Percentiles rank a stretch among this genome's conserved stretches.
Conservation (phyloP, 371 early-diverging fungal genomes). For the Basidiobolus meristosporus region DNA sequence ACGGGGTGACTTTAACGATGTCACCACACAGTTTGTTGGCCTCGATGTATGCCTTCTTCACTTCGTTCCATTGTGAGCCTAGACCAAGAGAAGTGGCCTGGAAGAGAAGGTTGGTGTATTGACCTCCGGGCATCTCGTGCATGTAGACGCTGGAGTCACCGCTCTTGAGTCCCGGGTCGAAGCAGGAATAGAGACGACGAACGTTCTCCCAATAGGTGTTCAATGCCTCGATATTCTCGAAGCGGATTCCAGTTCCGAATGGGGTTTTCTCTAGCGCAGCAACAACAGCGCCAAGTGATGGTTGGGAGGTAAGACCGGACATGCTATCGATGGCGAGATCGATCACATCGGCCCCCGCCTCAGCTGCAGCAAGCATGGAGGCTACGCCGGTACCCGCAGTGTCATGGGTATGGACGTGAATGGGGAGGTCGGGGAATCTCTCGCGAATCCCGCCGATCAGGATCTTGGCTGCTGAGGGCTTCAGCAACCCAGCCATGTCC, state of each 20-base stretch:
- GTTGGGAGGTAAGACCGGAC: constrained; percentile 91
- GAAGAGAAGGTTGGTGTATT: constrained; percentile 94
- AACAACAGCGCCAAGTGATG: constrained; percentile 90
- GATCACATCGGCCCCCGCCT: constrained; percentile 84
- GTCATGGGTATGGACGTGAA: constrained; percentile 93
- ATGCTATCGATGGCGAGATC: constrained; percentile 84
- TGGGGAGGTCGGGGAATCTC: constrained; percentile 77
- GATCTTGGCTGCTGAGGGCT: constrained; percentile 71
- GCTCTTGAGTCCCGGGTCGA: constrained; percentile 75
- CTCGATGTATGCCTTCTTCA: constrained; percentile 79
- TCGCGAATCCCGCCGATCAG: constrained; percentile 65
- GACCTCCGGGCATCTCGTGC: constrained; percentile 93
- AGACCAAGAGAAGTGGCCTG: constrained; percentile 83
- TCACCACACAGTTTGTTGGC: constrained; percentile 88
- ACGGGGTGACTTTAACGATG: constrained; percentile 92
- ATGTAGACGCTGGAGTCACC: constrained; percentile 81
- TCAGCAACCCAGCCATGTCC: constrained; percentile 93
- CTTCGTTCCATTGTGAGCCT: constrained; percentile 81
- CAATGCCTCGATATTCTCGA: constrained; percentile 53
- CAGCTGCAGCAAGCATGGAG: constrained; percentile 80
- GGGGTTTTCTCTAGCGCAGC: constrained; percentile 58
- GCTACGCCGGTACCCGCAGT: constrained; percentile 93
- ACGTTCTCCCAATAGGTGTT: constrained; percentile 93
- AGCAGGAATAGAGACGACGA: constrained; percentile 81
- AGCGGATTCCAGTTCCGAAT: constrained; percentile 61